phyloP scores from a whole-genome alignment of 306 rosid genomes.

The Neltuma alba region DNA sequence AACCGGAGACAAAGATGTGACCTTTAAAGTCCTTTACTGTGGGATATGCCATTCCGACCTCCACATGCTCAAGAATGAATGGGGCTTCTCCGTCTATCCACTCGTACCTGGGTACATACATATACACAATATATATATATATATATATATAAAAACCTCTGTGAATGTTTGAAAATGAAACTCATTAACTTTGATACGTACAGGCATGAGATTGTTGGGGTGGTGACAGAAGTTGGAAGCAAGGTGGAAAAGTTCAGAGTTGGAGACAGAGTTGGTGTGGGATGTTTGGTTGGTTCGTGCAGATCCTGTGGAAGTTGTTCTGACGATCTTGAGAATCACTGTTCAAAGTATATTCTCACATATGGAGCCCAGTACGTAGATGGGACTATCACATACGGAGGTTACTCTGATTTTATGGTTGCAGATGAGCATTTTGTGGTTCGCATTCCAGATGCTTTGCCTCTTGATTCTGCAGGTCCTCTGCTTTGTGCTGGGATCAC shows the following conservation, averaged over 20 bases:
- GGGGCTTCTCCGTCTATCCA: conserved; percentile 45
- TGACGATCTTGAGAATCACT: conserved; percentile 54
- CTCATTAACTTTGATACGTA: neutral
- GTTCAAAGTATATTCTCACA: conserved; percentile 45
- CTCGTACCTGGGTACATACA: conserved; percentile 48
- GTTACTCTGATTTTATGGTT: too few species aligned
- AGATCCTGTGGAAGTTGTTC: conserved; percentile 19
- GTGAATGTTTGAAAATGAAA: too few species aligned
- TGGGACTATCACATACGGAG: too few species aligned
- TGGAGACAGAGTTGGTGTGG: too few species aligned
- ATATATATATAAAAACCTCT: neutral
- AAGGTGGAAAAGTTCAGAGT: too few species aligned
- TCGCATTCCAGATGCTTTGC: too few species aligned
- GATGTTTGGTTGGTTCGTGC: too few species aligned
- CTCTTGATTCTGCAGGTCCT: too few species aligned
- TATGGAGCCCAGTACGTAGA: conserved; percentile 34
- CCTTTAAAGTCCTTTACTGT: conserved; percentile 49
- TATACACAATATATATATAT: too few species aligned
- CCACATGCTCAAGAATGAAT: conserved; percentile 54
- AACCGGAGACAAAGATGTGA: conserved; percentile 46
- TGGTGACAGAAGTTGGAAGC: conserved; percentile 58
- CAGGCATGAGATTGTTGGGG: conserved; percentile 15
- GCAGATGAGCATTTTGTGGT: too few species aligned
- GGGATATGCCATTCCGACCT: conserved; percentile 63
- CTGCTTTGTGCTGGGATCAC: too few species aligned